Evolutionary conservation across 305 asterid genomes (phyloP).

Genomic region (Fraxinus greggii): DNA sequence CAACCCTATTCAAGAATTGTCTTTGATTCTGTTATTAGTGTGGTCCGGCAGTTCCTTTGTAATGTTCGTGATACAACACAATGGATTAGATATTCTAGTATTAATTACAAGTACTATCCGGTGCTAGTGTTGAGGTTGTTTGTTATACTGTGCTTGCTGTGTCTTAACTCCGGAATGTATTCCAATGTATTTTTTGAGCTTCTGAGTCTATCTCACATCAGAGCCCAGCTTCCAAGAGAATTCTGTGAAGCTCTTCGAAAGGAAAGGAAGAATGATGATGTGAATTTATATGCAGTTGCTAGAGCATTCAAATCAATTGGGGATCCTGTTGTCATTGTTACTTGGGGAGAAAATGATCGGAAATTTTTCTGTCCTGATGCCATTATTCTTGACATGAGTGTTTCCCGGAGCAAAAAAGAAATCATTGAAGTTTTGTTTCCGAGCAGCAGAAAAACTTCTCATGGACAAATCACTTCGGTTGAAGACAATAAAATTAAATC

Average conservation of each 20-base stretch:
- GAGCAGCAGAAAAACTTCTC: not conserved
- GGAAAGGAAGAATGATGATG: not conserved
- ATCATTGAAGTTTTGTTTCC: slow-evolving; percentile 39
- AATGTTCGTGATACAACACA: not conserved
- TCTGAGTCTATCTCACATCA: slow-evolving; percentile 17
- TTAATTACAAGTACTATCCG: slow-evolving; percentile 26
- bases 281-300: slow-evolving; percentile 27
- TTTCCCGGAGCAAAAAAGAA: slow-evolving; percentile 24
- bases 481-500: not conserved
- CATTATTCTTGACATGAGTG: slow-evolving; percentile 33
- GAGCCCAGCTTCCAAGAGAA: slow-evolving; percentile 32
- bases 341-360: not conserved
- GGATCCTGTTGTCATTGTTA: slow-evolving; percentile 51
- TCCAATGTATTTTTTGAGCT: slow-evolving; percentile 12
- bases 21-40: slow-evolving; percentile 16
- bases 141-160: slow-evolving; percentile 39
- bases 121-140: slow-evolving; percentile 46
- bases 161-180: slow-evolving; percentile 36
- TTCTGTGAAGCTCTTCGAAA: slow-evolving; percentile 31
- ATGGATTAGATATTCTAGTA: slow-evolving; percentile 38
- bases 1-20: not conserved
- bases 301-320: slow-evolving; percentile 46
- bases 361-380: slow-evolving; percentile 30
- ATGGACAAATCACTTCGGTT: not conserved
- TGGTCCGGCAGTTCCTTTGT: slow-evolving; percentile 28